Evolutionary conservation across 2,329 filamentous ascomycete genomes (phyloP).

Genomic region (Lachnellula arida): DNA sequence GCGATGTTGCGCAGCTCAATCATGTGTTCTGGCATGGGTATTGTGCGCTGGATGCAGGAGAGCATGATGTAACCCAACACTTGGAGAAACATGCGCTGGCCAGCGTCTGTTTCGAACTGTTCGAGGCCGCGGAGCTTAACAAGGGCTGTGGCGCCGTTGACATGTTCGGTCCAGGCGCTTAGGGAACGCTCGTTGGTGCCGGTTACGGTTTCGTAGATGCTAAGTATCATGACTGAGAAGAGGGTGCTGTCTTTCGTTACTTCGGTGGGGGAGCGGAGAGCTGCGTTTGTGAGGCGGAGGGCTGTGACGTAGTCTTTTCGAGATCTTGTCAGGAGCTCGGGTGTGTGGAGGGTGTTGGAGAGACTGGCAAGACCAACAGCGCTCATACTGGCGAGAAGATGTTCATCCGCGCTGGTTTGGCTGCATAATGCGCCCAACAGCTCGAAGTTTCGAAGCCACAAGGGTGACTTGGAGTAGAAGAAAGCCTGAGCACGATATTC

Average conservation of each 20-base stretch:
- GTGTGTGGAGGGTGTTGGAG: slow-evolving; percentile 33
- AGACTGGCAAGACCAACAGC: slow-evolving; percentile 43
- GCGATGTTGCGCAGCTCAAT: slow-evolving; percentile 43
- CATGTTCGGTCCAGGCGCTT: slow-evolving; percentile 47
- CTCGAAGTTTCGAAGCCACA: slow-evolving; percentile 8
- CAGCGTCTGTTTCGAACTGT: slow-evolving; percentile 44
- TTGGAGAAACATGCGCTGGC: slow-evolving; percentile 49
- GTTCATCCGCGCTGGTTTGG: slow-evolving; percentile 2
- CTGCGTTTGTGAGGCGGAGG: slow-evolving; percentile 43
- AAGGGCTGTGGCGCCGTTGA: slow-evolving; percentile 45
- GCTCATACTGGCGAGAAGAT: slow-evolving; percentile 34
- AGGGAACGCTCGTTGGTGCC: slow-evolving; percentile 42
- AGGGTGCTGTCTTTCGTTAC: slow-evolving; percentile 48
- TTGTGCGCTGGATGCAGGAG: slow-evolving; percentile 44
- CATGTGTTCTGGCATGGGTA: slow-evolving; percentile 45
- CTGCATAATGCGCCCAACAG: slow-evolving; percentile 10
- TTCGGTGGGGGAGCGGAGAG: slow-evolving; percentile 40
- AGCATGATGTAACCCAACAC: slow-evolving; percentile 46
- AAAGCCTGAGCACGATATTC: background rate
- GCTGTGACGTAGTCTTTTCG: slow-evolving; percentile 46
- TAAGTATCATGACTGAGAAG: slow-evolving; percentile 47
- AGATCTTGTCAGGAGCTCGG: slow-evolving; percentile 40
- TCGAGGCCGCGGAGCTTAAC: slow-evolving; percentile 42
- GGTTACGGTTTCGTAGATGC: slow-evolving; percentile 48
- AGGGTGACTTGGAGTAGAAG: background rate